These are phyloP conservation scores for Zalerion maritima DNA, from an alignment of 495 filamentous ascomycete genomes.

Conservation along the genomic window DNA sequence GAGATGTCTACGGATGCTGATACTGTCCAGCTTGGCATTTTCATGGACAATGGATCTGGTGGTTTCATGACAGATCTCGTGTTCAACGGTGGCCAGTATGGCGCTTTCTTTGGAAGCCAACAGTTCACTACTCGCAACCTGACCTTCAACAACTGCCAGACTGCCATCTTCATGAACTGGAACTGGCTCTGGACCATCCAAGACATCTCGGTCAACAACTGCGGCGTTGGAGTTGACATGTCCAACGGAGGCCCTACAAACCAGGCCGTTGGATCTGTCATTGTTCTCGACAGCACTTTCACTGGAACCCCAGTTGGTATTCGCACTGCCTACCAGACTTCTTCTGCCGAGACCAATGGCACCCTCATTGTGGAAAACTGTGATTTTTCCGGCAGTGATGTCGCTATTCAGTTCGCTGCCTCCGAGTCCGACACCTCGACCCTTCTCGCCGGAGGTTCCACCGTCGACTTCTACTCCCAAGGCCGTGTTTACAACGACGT, in stretches of 20 bases:
- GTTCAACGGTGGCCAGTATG: constrained; percentile 77
- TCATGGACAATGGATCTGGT: constrained; percentile 92
- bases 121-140: constrained; percentile 91
- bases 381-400: constrained; percentile 41
- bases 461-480: constrained; percentile 59
- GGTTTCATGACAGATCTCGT: constrained; percentile 78
- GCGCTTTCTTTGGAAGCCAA: constrained; percentile 82
- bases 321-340: constrained; percentile 54
- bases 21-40: constrained; percentile 78
- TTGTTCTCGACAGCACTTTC: constrained; percentile 69
- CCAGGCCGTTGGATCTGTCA: constrained; percentile 65
- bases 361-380: constrained; percentile 80
- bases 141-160: constrained; percentile 77
- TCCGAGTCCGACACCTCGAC: constrained; percentile 35
- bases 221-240: constrained; percentile 70
- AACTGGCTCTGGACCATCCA: constrained; percentile 88
- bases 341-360: constrained; percentile 50
- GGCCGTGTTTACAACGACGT: constrained; percentile 48
- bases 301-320: constrained; percentile 60
- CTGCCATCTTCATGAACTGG: constrained; percentile 89
- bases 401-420: constrained; percentile 38
- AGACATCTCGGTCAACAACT: constrained; percentile 66
- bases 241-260: constrained; percentile 40
- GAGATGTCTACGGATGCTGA: constrained; percentile 65
- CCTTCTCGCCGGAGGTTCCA: constrained; percentile 57